Conservation (phyloP, 495 filamentous ascomycete species). For the Xylaria intraflava region DNA sequence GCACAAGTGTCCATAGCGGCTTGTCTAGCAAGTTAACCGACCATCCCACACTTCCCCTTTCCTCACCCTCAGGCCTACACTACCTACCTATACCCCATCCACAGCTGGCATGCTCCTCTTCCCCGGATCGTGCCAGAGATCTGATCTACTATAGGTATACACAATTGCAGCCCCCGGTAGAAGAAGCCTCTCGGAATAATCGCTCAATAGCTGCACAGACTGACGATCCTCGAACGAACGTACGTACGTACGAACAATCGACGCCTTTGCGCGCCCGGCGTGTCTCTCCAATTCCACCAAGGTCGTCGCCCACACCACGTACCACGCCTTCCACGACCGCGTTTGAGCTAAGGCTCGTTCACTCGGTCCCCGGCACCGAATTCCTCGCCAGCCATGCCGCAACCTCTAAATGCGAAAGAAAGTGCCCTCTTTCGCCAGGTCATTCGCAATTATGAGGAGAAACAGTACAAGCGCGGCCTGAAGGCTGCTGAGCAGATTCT, state of each 20-base stretch:
- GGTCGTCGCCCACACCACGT: neutral
- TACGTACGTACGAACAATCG: neutral
- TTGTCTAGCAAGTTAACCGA: neutral
- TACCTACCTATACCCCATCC: neutral
- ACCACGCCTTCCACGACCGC: neutral
- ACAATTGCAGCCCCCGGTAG: neutral
- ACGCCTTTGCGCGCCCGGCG: neutral
- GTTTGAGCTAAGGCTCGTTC: neutral
- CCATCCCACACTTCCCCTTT: neutral
- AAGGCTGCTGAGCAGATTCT: slow-evolving; percentile 93
- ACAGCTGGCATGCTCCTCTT: neutral
- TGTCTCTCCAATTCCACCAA: neutral
- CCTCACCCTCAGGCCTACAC: neutral
- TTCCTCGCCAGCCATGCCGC: slow-evolving; percentile 53
- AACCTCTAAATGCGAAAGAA: slow-evolving; percentile 85
- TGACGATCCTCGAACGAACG: neutral
- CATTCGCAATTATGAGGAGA: slow-evolving; percentile 90
- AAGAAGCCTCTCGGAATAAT: neutral
- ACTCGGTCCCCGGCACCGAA: slow-evolving; percentile 18
- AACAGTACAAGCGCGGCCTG: slow-evolving; percentile 97
- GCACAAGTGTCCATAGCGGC: too few species aligned
- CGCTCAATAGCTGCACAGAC: neutral
- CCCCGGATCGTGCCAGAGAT: neutral
- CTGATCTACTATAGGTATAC: neutral
- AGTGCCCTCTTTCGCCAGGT: slow-evolving; percentile 86